phyloP scores from a whole-genome alignment of 208 protist genomes.

The Leishmania tarentolae region DNA sequence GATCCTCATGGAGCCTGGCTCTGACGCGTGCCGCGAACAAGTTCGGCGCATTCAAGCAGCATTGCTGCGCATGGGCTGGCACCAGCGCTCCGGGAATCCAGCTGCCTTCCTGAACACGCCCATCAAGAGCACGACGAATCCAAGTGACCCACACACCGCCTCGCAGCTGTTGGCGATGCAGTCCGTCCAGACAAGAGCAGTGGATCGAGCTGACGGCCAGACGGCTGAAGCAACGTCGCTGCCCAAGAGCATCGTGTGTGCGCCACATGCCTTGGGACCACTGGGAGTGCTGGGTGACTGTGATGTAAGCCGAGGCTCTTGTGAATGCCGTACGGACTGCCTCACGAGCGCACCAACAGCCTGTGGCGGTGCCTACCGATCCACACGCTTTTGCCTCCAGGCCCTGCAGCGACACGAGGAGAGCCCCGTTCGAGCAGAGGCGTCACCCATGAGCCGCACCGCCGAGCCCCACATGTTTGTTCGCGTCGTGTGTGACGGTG shows the following conservation, averaged over 20 bases:
- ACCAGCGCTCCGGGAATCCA: not conserved
- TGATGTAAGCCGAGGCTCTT: not conserved
- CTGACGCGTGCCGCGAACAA: not conserved
- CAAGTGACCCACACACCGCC: not conserved
- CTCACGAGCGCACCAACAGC: not conserved
- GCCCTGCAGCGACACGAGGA: not conserved
- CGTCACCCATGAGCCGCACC: not conserved
- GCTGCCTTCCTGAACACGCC: not conserved
- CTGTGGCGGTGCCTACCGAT: not conserved
- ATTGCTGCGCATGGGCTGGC: not conserved
- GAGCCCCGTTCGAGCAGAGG: not conserved
- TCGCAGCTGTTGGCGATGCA: not conserved
- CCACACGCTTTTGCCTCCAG: not conserved
- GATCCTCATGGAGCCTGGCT: not conserved
- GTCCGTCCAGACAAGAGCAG: not conserved
- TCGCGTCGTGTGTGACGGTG: not conserved
- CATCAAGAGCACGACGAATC: no score
- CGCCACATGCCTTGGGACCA: not conserved
- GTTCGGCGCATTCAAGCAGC: conserved; percentile 23
- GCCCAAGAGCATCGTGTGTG: not conserved
- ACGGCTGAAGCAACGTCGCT: not conserved
- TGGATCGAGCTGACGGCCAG: not conserved
- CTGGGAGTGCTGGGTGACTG: not conserved
- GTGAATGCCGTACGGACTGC: not conserved
- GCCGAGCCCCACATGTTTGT: not conserved